These are phyloP conservation scores for Ligustrum vulgare DNA, from an alignment of 257 asterid genomes.

Conservation along the genomic window DNA sequence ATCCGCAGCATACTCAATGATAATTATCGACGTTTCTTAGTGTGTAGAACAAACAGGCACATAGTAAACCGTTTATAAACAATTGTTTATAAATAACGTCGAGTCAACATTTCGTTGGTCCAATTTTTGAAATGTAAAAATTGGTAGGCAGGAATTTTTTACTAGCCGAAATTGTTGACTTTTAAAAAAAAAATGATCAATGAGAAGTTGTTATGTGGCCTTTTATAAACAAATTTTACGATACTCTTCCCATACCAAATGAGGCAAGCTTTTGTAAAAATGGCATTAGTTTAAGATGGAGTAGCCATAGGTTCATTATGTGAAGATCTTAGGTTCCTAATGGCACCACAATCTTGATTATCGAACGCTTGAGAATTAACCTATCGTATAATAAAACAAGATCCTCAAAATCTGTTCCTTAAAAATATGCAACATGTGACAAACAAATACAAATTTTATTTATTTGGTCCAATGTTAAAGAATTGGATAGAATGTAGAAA, in stretches of 20 bases:
- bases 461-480: background rate
- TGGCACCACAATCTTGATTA: background rate
- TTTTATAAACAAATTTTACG: too few species aligned
- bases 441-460: background rate
- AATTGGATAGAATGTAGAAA: background rate
- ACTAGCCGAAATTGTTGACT: too few species aligned
- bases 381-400: background rate
- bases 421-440: background rate
- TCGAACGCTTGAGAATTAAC: background rate
- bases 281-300: background rate
- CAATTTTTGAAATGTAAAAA: too few species aligned
- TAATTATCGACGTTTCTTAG: background rate
- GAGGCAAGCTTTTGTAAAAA: background rate
- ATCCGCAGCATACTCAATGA: background rate
- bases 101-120: too few species aligned
- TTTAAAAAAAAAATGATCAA: too few species aligned
- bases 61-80: too few species aligned
- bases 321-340: background rate
- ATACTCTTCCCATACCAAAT: background rate
- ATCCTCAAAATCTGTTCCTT: background rate
- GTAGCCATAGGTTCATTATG: background rate
- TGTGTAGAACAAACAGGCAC: background rate
- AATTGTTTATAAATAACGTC: too few species aligned
- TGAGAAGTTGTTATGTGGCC: too few species aligned
- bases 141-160: too few species aligned